Conservation (phyloP, 2,329 filamentous ascomycete species). For the Penicillium sp. region DNA sequence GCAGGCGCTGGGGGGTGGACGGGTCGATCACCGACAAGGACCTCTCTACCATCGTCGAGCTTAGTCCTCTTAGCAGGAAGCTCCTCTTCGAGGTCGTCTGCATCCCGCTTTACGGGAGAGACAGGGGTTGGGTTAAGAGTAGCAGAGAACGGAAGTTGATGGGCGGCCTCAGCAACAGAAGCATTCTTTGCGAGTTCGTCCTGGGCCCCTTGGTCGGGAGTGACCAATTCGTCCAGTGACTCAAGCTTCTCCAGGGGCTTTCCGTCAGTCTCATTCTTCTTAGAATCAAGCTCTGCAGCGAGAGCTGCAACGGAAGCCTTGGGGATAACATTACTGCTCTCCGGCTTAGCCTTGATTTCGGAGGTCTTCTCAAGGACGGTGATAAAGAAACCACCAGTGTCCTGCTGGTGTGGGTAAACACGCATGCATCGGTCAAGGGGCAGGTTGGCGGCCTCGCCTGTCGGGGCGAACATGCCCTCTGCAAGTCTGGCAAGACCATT, state of each 20-base stretch:
- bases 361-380: conserved; percentile 87
- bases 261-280: conserved; percentile 25
- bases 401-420: conserved; percentile 91
- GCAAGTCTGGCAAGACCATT: conserved; percentile 66
- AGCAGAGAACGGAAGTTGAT: conserved; percentile 32
- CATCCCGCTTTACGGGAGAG: conserved; percentile 31
- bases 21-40: conserved; percentile 36
- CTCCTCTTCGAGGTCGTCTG: conserved; percentile 34
- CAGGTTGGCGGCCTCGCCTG: conserved; percentile 56
- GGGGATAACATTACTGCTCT: conserved; percentile 48
- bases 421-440: conserved; percentile 89
- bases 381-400: conserved; percentile 98
- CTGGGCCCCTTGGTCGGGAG: conserved; percentile 26
- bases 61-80: conserved; percentile 46
- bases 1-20: conserved; percentile 30
- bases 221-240: conserved; percentile 39
- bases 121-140: conserved; percentile 24
- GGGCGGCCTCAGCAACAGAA: conserved; percentile 32
- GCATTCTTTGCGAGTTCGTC: conserved; percentile 34
- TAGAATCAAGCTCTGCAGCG: conserved; percentile 33
- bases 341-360: conserved; percentile 76
- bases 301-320: conserved; percentile 40
- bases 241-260: conserved; percentile 37
- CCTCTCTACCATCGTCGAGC: conserved; percentile 37
- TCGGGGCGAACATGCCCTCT: conserved; percentile 79